A percentile compares a stretch with the other conserved stretches of the same genome.
Evolutionary conservation across 768 basidiomycete genomes (phyloP).

Genomic region (Steccherinum ochraceum): DNA sequence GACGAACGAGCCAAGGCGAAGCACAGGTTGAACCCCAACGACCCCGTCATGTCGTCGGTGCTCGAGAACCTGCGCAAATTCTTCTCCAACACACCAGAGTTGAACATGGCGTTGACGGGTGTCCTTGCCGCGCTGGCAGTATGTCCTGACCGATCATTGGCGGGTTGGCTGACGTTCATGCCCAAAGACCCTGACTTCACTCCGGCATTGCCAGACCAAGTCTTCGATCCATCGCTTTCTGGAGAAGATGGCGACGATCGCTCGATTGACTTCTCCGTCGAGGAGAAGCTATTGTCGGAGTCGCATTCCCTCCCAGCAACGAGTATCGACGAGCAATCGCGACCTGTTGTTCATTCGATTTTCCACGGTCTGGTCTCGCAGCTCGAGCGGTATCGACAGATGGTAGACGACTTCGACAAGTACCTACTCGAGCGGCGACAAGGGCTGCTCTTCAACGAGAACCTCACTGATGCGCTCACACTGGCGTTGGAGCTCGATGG

Average conservation of each 20-base stretch:
- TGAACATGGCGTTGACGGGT: conserved; percentile 85
- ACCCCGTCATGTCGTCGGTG: conserved; percentile 65
- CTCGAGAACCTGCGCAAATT: conserved; percentile 71
- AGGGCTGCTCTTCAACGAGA: conserved; percentile 88
- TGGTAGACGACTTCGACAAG: conserved; percentile 76
- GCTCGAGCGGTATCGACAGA: conserved; percentile 71
- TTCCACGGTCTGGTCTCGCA: conserved; percentile 76
- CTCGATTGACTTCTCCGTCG: conserved; percentile 72
- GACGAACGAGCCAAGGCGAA: conserved; percentile 39
- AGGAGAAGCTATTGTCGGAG: conserved; percentile 55
- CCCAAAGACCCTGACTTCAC: conserved; percentile 29
- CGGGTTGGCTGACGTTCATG: conserved; percentile 83
- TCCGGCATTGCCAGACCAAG: conserved; percentile 10
- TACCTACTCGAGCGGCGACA: conserved; percentile 81
- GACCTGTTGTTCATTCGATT: conserved; percentile 76
- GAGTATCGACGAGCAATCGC: conserved; percentile 62
- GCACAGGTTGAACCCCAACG: conserved; percentile 74
- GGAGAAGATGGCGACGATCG: conserved; percentile 69
- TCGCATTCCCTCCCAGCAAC: conserved; percentile 56
- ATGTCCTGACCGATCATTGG: conserved; percentile 81
- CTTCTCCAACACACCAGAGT: conserved; percentile 80
- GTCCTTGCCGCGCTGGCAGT: conserved; percentile 72
- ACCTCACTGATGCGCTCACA: conserved; percentile 82
- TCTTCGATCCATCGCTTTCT: conserved; percentile 14
- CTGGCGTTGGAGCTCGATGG: conserved; percentile 58